A percentile compares a stretch with the other conserved stretches of the same genome.
These are phyloP conservation scores for Agarophyton chilense DNA, from an alignment of 23 red algal species.

Conservation along the genomic window DNA sequence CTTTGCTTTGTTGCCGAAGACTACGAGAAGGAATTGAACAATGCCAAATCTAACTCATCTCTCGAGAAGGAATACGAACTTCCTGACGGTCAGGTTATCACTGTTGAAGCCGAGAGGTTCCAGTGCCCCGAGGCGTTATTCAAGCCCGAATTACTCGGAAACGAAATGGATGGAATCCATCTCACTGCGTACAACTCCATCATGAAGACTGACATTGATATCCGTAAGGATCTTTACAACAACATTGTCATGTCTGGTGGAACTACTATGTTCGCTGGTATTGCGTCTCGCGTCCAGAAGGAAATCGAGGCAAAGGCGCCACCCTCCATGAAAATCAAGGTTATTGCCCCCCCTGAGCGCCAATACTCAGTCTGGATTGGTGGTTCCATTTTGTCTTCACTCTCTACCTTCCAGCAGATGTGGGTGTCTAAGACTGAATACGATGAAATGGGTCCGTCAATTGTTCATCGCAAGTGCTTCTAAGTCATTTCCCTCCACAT, in stretches of 20 bases:
- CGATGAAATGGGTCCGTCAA: constrained; percentile 95
- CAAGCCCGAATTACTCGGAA: constrained; percentile 94
- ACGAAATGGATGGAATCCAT: constrained; percentile 94
- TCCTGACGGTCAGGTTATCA: constrained; percentile 99
- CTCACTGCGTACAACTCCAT: constrained; percentile 91
- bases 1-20: constrained; percentile 98
- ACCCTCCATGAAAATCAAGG: constrained; percentile 96
- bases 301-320: constrained; percentile 90
- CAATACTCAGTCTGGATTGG: constrained; percentile 99
- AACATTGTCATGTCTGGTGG: constrained; percentile 99
- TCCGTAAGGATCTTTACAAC: constrained; percentile 99
- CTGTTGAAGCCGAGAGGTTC: constrained; percentile 94
- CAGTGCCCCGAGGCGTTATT: constrained; percentile 98
- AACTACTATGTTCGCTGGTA: constrained; percentile 98
- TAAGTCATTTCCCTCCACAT: constrained; percentile 50
- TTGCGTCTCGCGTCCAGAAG: constrained; percentile 92
- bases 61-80: constrained; percentile 99
- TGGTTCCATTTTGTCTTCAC: constrained; percentile 90
- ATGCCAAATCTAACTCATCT: constrained; percentile 75
- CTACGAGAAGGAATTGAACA: constrained; percentile 94
- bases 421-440: constrained; percentile 97
- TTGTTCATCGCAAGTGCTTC: constrained; percentile 99
- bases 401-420: constrained; percentile 99
- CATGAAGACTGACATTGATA: constrained; percentile 99
- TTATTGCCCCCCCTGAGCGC: constrained; percentile 96